Base-by-base conservation (phyloP, 2,329 filamentous ascomycete genomes). In the Fusarium globosum region DNA sequence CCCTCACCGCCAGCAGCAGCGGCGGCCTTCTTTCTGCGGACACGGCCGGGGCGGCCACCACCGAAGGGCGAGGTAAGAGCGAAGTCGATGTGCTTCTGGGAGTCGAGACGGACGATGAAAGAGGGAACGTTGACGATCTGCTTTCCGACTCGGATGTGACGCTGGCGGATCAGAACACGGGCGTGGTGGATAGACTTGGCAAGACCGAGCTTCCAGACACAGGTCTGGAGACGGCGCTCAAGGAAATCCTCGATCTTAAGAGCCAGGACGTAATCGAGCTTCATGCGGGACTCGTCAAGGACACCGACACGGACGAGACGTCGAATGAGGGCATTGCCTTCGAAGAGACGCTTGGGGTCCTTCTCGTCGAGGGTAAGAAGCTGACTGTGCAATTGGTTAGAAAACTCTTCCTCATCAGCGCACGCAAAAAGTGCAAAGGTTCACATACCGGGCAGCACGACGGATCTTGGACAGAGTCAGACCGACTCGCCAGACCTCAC, bases 1-100 rank as follows among this genome's bases (percentile, higher is more conserved):
- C 89, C 94, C 79, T 92, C 93, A 83, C 90, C 92, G 86, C 92
- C 92, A 88, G 97, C 94, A 74, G 95, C 94, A 80, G 96, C 94
- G 90, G 94, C 96, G 86, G 95, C 94, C 95, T 98, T 99, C 96
- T 98, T 99, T 91, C 96, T 97, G 87, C 94, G 92, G 84, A 98
- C 96, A 91, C 96, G 96, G 81, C 96, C 96, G 82, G 95, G 94
- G 82, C 96, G 95, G 84, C 96, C 96, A 85, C 95, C 95, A 87
- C 96, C 96, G 83, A 97, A 98, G 85, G 96, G 96, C 84, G 96
- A 98, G 88, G 93, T 97, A 78, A 99, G 92, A 76, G 96, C 91
- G 86, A 99, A 98, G 91, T 99, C 96, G 83, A 99, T 98, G 93
- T 99, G 96, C 94, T 99, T 99, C 93, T 99, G 96, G 82, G 95